Conservation (phyloP, 208 protist species). For the Novymonas esmeraldas region DNA sequence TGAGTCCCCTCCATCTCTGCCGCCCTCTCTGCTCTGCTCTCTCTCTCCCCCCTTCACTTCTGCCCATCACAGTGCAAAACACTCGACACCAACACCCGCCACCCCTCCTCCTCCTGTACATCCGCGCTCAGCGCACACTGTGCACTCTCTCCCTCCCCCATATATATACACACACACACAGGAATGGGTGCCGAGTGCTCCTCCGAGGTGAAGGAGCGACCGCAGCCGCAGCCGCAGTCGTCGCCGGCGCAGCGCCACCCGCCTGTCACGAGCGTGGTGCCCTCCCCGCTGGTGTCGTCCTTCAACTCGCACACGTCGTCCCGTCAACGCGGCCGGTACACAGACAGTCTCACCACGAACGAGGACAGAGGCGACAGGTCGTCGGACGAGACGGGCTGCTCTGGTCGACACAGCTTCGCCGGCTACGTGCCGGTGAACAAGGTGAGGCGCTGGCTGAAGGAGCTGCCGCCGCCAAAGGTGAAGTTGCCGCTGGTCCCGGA, state of each 20-base stretch:
- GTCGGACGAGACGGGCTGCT: conserved; percentile 20
- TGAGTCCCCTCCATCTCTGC: too few relatives aligned
- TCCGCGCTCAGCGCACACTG: too few relatives aligned
- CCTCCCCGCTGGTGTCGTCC: conserved; percentile 43
- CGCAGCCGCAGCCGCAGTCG: background rate
- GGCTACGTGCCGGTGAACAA: conserved; percentile 36
- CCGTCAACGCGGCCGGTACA: background rate
- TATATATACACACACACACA: background rate
- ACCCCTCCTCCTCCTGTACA: too few relatives aligned
- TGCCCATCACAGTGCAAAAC: background rate
- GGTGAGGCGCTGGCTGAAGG: conserved; percentile 36
- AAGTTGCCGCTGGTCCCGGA: conserved; percentile 32
- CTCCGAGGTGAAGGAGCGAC: conserved; percentile 21
- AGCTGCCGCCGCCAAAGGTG: conserved; percentile 19
- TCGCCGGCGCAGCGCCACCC: conserved; percentile 8
- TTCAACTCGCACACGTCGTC: conserved; percentile 20
- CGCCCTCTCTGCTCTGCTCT: background rate
- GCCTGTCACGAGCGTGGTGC: conserved; percentile 20
- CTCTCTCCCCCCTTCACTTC: background rate
- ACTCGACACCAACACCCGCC: too few relatives aligned
- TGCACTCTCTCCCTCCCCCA: background rate
- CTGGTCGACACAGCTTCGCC: conserved; percentile 24
- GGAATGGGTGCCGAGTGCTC: conserved; percentile 41
- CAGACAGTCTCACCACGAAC: conserved; percentile 14
- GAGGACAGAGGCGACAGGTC: background rate